Conservation (phyloP, 1,284 basidiomycete species). For the Tylopilus microsporus region DNA sequence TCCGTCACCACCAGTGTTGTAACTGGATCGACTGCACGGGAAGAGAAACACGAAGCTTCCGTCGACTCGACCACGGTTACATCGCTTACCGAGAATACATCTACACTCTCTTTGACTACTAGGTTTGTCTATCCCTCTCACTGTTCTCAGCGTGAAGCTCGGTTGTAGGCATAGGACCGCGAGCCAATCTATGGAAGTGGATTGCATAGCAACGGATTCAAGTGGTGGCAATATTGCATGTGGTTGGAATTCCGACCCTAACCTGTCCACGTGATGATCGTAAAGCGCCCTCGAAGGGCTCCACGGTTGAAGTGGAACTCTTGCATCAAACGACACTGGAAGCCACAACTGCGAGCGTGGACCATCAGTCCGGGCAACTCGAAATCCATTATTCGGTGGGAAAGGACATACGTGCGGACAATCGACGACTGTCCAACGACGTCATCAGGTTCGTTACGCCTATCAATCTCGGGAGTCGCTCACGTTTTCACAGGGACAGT, state of each 20-base stretch:
- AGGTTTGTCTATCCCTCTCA: background rate
- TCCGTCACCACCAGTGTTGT: background rate
- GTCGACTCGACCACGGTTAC: background rate
- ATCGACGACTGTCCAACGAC: too few species aligned
- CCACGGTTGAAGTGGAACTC: too few species aligned
- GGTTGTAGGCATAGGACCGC: background rate
- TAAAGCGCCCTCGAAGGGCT: too few species aligned
- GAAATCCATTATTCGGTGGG: too few species aligned
- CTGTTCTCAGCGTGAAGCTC: background rate
- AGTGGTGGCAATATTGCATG: background rate
- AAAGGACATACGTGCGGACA: too few species aligned
- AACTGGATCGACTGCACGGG: background rate
- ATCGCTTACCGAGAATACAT: background rate
- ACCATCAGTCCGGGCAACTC: too few species aligned
- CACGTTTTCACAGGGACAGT: too few species aligned
- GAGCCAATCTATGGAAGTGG: background rate
- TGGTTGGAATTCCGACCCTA: background rate
- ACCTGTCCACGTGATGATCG: too few species aligned
- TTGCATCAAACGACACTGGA: too few species aligned
- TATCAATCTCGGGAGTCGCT: too few species aligned
- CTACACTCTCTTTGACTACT: background rate
- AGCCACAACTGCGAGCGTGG: too few species aligned
- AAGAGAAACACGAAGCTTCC: background rate
- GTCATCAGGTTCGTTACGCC: too few species aligned
- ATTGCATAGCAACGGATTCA: background rate